Evolutionary conservation across 2,329 filamentous ascomycete species (phyloP).

Genomic region (Curvularia sp.): DNA sequence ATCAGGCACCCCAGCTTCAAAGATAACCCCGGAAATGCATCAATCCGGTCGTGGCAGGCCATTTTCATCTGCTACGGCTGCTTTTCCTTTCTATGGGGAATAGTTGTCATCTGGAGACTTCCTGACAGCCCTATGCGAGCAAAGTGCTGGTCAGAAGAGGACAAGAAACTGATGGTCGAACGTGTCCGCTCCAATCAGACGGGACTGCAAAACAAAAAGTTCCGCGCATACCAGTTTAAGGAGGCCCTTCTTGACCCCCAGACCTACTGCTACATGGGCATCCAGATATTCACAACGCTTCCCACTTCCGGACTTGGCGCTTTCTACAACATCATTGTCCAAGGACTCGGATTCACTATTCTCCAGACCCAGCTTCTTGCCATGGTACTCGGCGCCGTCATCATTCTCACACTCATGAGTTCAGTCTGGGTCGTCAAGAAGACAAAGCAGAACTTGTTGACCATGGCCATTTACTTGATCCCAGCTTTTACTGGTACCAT

Average conservation of each 20-base stretch:
- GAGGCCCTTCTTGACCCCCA: slow-evolving; percentile 71
- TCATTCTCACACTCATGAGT: slow-evolving; percentile 71
- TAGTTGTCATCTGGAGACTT: slow-evolving; percentile 58
- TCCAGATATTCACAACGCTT: slow-evolving; percentile 74
- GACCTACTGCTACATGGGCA: slow-evolving; percentile 61
- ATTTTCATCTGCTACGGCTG: slow-evolving; percentile 72
- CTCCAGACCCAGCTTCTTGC: slow-evolving; percentile 75
- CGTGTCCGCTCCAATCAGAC: slow-evolving; percentile 57
- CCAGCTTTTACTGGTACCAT: slow-evolving; percentile 76
- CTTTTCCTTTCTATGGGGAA: slow-evolving; percentile 68
- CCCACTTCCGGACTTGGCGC: slow-evolving; percentile 76
- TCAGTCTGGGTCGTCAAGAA: slow-evolving; percentile 74
- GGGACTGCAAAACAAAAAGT: slow-evolving; percentile 57
- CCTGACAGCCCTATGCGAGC: slow-evolving; percentile 73
- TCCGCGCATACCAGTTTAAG: slow-evolving; percentile 61
- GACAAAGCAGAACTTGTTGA: slow-evolving; percentile 70
- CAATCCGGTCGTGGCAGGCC: slow-evolving; percentile 71
- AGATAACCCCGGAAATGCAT: slow-evolving; percentile 47
- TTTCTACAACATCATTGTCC: slow-evolving; percentile 78
- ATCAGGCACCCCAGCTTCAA: slow-evolving; percentile 30
- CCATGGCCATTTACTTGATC: slow-evolving; percentile 71
- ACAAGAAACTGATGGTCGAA: slow-evolving; percentile 65
- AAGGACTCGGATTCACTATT: slow-evolving; percentile 67
- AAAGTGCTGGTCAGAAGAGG: slow-evolving; percentile 71
- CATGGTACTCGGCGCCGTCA: slow-evolving; percentile 77